Evolutionary conservation across 1,139 yeast genomes (phyloP).

Genomic region (Taphrina flavorubra): DNA sequence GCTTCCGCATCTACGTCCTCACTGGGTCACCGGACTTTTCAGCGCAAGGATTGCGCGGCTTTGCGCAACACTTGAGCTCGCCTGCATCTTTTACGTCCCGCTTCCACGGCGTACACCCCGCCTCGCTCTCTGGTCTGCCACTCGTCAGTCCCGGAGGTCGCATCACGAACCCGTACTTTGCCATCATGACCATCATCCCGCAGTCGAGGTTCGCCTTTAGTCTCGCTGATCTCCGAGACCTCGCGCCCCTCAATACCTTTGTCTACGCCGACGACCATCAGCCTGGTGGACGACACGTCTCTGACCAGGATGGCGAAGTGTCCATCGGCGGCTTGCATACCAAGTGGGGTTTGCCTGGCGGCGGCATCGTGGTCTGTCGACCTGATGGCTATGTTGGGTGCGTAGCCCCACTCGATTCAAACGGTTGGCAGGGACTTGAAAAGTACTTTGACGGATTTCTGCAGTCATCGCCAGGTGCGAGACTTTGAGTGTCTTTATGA

Average conservation of each 20-base stretch:
- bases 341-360: conserved; percentile 42
- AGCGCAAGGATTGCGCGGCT: background rate
- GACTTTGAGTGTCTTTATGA: background rate
- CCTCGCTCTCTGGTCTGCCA: conserved; percentile 5
- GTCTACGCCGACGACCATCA: conserved; percentile 24
- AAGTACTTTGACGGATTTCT: conserved; percentile 37
- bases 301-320: conserved; percentile 17
- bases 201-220: conserved; percentile 15
- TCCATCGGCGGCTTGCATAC: conserved; percentile 13
- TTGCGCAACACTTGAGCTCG: conserved; percentile 8
- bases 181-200: conserved; percentile 13
- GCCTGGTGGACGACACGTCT: conserved; percentile 8
- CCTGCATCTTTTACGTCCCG: background rate
- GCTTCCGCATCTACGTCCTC: conserved; percentile 11
- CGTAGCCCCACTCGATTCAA: conserved; percentile 47
- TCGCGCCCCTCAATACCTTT: conserved; percentile 14
- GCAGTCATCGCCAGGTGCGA: background rate
- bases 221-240: background rate
- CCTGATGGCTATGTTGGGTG: conserved; percentile 54
- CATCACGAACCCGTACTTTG: conserved; percentile 14
- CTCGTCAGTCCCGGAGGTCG: conserved; percentile 10
- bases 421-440: conserved; percentile 17
- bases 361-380: conserved; percentile 51
- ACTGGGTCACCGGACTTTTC: background rate
- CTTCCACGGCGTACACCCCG: conserved; percentile 5